These are phyloP conservation scores for Cutaneotrichosporon sp. DNA, from an alignment of 1,284 basidiomycete species.

Conservation along the genomic window DNA sequence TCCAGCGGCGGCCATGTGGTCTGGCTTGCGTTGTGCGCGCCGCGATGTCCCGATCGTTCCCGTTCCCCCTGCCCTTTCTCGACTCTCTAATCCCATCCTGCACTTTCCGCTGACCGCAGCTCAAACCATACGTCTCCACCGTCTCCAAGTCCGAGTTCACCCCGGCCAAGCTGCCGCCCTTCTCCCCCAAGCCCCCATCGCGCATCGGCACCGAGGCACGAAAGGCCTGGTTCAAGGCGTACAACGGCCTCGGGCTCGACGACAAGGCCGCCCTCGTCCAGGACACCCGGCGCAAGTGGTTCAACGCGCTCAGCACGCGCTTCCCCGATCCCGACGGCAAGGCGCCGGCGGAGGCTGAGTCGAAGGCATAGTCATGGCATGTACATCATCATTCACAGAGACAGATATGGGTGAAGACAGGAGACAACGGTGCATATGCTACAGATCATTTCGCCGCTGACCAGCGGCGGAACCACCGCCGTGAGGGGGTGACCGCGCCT, in stretches of 20 bases:
- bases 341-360: too few relatives aligned
- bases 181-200: constrained; percentile 16
- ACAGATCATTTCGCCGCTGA: too few relatives aligned
- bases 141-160: constrained; percentile 11
- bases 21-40: background rate
- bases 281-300: constrained; percentile 42
- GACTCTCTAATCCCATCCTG: too few relatives aligned
- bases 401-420: too few relatives aligned
- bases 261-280: constrained; percentile 37
- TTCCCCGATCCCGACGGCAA: background rate
- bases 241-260: constrained; percentile 24
- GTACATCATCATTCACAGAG: too few relatives aligned
- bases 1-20: too few relatives aligned
- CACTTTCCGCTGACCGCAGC: constrained; percentile 29
- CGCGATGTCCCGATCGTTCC: background rate
- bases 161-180: constrained; percentile 14
- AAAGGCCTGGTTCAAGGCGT: constrained; percentile 31
- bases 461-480: too few relatives aligned
- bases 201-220: background rate
- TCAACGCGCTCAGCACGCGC: constrained; percentile 5
- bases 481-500: too few relatives aligned
- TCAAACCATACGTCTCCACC: constrained; percentile 52
- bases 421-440: too few relatives aligned
- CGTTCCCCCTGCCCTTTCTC: too few relatives aligned
- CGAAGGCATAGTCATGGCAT: too few relatives aligned